Base-by-base conservation (phyloP, 441 rosid genomes). In the Erodium trifolium region DNA sequence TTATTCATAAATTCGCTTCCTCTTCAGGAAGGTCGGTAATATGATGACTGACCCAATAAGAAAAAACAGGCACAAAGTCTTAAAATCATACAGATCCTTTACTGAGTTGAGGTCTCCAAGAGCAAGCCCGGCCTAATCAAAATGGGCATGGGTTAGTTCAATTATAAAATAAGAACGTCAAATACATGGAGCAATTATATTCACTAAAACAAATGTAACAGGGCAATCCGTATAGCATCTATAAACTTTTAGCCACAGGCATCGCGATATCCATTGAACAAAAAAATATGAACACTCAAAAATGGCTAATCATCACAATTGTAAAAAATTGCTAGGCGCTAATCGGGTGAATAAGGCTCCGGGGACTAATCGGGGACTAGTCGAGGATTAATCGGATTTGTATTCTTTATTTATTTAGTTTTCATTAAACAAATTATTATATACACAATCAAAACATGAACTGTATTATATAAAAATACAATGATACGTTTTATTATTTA, bases 101-200 rank as follows among this genome's bases (percentile, higher is more conserved):
- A 94, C 83, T 18, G 99, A 94, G 79, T 81, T 82, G 65, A 92
- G 96, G 79, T 92, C 97, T 69, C 97, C 98, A 57, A 94, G 96
- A 27, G 99, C 97, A 39, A 88, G 89, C 66, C 98, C 99, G 47
- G 98, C 99, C 98, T 94, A 78, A 57, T 62, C 16, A 77, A 19
- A 11, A 3, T 35, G 66, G 60, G 27, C 27, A 23, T 23, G 27
- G 27, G 27, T 23, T 23, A 47, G 19, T 69, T 55, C 55, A 74
- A 23, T 62, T 68, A 64, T 14, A 63, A 67, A 45, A 63, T 23
- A 23, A 17, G 23, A 69, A 23, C 19, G 66, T 19, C 16, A 34
- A 8, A 62, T 7, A 11, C 27, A 23, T 23, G 27, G 13, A 41
- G 35, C 65, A 27, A 1, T 19, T 6, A 8, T 0, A n/a, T 62